Base-by-base conservation (phyloP, 495 filamentous ascomycete species). In the Aspergillus egyptiacus region DNA sequence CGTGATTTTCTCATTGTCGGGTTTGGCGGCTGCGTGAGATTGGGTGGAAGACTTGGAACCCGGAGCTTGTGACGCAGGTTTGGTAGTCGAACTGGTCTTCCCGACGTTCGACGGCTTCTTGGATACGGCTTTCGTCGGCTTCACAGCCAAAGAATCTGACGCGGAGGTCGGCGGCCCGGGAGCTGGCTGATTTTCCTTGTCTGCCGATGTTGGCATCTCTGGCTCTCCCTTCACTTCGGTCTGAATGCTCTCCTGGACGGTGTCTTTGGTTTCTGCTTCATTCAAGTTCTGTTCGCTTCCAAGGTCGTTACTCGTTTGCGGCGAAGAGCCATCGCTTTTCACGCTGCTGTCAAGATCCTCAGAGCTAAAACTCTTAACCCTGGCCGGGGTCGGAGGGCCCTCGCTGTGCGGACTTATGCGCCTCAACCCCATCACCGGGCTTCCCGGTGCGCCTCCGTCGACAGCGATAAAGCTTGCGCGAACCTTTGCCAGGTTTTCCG, bases 391-490 rank as follows among this genome's bases (percentile, higher is more conserved):
- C 2, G 58, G 58, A 13, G 65, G 50, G 27, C 56, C 62, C 17
- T 70, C 68, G 48, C 65, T 67, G 9, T 55, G 57, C 24, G 58
- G 61, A 41, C 63, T 68, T 41, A 64, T 59, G 47, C 68, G 68
- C 34, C 64, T 60, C 45, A 73, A 52, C 18, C 62, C 66, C 20
- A 65, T 65, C 17, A 60, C 58, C 6, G 64, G 60, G 30, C 55
- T 65, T 8, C 61, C 63, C 31, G 64, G 66, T 23, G 64, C 49
- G 5, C 59, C 63, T 24, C 67, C 66, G 50, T 91, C 87, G 13
- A 96, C 82, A 2, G 85, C 78, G 35, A 95, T 79, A 63, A 96
- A 96, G 59, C 78, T 89, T 25, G 89, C 88, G 46, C 87, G 79
- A 37, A 95, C 81, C 66, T 85, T 91, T 44, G 83, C 85, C 14